Evolutionary conservation across 2,329 filamentous ascomycete species (phyloP).

Genomic region (Penicillium decumbens): DNA sequence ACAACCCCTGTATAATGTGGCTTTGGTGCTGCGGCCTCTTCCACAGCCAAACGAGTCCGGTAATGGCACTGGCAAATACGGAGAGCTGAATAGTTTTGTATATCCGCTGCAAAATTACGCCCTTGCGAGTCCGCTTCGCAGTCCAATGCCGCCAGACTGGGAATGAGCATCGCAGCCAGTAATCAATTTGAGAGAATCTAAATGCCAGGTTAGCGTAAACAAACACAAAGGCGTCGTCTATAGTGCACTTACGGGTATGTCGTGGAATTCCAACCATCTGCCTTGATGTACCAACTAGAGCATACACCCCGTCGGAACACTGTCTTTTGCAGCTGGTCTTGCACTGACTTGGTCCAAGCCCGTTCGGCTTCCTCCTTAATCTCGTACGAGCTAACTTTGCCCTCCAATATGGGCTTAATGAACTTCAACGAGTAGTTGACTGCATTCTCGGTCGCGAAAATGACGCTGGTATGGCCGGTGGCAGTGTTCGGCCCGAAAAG

Average conservation of each 20-base stretch:
- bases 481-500: slow-evolving; percentile 60
- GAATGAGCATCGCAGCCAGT: slow-evolving; percentile 49
- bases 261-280: slow-evolving; percentile 49
- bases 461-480: slow-evolving; percentile 58
- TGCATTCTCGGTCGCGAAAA: slow-evolving; percentile 59
- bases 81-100: slow-evolving; percentile 18
- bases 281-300: slow-evolving; percentile 48
- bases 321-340: slow-evolving; percentile 43
- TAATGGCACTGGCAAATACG: slow-evolving; percentile 16
- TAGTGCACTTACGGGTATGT: slow-evolving; percentile 41
- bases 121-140: slow-evolving; percentile 49
- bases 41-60: slow-evolving; percentile 15
- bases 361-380: slow-evolving; percentile 48
- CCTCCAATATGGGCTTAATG: slow-evolving; percentile 51
- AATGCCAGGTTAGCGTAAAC: slow-evolving; percentile 9
- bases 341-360: slow-evolving; percentile 47
- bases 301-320: slow-evolving; percentile 49
- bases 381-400: slow-evolving; percentile 45
- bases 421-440: slow-evolving; percentile 58
- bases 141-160: slow-evolving; percentile 54
- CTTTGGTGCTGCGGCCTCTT: slow-evolving; percentile 9
- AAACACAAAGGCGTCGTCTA: neutral
- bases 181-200: slow-evolving; percentile 51
- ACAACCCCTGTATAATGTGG: slow-evolving; percentile 9
- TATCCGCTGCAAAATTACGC: slow-evolving; percentile 33